Percentiles rank a stretch among this genome's conserved stretches.
phyloP scores from a whole-genome alignment of 2,329 filamentous ascomycete genomes.

The Phialocephala subalpina region DNA sequence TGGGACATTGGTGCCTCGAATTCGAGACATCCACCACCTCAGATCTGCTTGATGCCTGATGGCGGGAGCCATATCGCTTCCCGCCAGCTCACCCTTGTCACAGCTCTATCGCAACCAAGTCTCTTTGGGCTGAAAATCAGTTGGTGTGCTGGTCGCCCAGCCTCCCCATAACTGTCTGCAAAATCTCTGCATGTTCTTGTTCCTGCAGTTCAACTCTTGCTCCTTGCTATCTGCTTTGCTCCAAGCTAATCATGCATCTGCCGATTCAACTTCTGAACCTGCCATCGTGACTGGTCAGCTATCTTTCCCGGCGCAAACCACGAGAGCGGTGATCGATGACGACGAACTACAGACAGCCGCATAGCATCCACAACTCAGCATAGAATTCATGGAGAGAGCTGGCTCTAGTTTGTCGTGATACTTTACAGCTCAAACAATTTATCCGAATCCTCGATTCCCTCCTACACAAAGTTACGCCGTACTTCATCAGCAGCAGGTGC shows the following conservation, averaged over 20 bases:
- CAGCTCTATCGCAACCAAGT: neutral
- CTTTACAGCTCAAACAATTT: slow-evolving; percentile 1
- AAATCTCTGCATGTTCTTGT: slow-evolving; percentile 10
- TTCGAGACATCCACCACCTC: neutral
- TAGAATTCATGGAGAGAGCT: neutral
- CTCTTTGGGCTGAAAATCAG: neutral
- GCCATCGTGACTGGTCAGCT: slow-evolving; percentile 15
- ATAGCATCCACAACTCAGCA: neutral
- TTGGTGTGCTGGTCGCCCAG: slow-evolving; percentile 17
- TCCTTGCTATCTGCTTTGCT: slow-evolving; percentile 24
- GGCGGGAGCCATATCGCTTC: neutral
- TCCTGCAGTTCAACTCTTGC: slow-evolving; percentile 23
- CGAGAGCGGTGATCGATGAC: slow-evolving; percentile 32
- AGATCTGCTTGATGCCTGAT: too few relatives aligned
- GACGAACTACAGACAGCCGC: slow-evolving; percentile 15
- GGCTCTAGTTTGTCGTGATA: neutral
- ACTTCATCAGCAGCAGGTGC: slow-evolving; percentile 8
- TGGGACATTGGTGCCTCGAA: neutral
- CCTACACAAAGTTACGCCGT: slow-evolving; percentile 6
- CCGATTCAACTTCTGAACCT: slow-evolving; percentile 15
- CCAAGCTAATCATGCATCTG: slow-evolving; percentile 33
- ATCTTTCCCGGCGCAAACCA: slow-evolving; percentile 28
- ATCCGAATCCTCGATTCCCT: slow-evolving; percentile 4
- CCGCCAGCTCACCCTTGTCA: neutral
- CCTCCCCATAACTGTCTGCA: slow-evolving; percentile 25